Conservation (phyloP, 805 yeast species). For the Kodamaea nitidulidarum region DNA sequence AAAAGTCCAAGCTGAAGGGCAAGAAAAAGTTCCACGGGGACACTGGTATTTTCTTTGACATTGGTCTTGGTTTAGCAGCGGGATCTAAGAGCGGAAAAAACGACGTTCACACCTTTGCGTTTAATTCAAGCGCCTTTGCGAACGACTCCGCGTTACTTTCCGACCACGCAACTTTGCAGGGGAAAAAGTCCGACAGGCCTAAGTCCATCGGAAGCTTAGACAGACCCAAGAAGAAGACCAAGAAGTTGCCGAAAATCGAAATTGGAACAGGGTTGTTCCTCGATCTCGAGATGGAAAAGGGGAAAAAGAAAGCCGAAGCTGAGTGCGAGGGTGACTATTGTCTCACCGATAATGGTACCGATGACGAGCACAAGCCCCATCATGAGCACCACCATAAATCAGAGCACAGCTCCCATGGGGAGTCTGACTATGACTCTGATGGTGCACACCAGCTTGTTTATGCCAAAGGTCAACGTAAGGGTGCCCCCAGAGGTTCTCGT, state of each 20-base stretch:
- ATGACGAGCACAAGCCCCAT: background rate
- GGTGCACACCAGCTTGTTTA: background rate
- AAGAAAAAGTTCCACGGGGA: conserved; percentile 9
- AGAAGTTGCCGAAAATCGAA: conserved; percentile 1
- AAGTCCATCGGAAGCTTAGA: conserved; percentile 3
- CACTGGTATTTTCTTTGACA: conserved; percentile 10
- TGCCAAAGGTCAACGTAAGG: background rate
- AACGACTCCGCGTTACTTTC: too few relatives aligned
- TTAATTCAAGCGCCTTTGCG: too few relatives aligned
- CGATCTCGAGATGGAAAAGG: conserved; percentile 7
- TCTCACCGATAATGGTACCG: background rate
- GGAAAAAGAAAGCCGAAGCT: conserved; percentile 1
- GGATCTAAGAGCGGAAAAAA: background rate
- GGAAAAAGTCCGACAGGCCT: background rate
- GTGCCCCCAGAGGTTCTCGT: background rate
- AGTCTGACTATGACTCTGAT: conserved; percentile 1
- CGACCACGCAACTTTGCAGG: background rate
- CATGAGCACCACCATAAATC: background rate
- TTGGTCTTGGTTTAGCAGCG: conserved; percentile 5
- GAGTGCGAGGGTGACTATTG: conserved; percentile 8
- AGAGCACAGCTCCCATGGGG: background rate
- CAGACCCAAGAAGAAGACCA: background rate
- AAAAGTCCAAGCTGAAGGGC: conserved; percentile 6
- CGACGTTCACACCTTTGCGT: background rate
- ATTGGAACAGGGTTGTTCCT: conserved; percentile 9